Evolutionary conservation across 2,329 filamentous ascomycete species (phyloP).

Genomic region (Sporothrix globosa): DNA sequence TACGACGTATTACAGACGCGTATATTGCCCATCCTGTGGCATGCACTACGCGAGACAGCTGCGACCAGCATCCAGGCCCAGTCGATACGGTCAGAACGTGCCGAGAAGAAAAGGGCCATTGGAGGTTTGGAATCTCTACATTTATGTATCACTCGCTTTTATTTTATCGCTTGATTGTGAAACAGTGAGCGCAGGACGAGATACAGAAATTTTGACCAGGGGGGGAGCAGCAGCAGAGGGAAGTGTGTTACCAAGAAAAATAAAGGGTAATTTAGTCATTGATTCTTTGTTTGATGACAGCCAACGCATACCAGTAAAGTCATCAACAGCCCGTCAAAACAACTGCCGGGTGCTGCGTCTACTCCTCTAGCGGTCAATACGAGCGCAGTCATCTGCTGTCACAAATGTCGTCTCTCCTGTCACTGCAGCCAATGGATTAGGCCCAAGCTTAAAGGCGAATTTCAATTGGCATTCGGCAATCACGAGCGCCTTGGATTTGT

Average conservation of each 20-base stretch:
- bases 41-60: not conserved
- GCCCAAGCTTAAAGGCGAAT: too few relatives aligned
- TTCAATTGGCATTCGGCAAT: not conserved
- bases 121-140: not conserved
- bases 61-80: too few relatives aligned
- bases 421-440: too few relatives aligned
- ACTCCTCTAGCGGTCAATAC: not conserved
- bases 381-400: not conserved
- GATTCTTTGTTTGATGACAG: not conserved
- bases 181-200: not conserved
- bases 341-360: constrained; percentile 4
- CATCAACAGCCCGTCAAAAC: too few relatives aligned
- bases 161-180: not conserved
- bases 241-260: not conserved
- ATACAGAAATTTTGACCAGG: not conserved
- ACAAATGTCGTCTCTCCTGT: too few relatives aligned
- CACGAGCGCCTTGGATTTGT: not conserved
- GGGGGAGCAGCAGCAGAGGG: not conserved
- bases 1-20: not conserved
- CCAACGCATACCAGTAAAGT: not conserved
- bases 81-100: not conserved
- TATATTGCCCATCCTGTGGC: not conserved
- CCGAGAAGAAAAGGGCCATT: not conserved
- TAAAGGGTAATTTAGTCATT: not conserved
- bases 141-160: not conserved